phyloP scores from a whole-genome alignment of 208 protist species.

The Eutreptiella sp. region DNA sequence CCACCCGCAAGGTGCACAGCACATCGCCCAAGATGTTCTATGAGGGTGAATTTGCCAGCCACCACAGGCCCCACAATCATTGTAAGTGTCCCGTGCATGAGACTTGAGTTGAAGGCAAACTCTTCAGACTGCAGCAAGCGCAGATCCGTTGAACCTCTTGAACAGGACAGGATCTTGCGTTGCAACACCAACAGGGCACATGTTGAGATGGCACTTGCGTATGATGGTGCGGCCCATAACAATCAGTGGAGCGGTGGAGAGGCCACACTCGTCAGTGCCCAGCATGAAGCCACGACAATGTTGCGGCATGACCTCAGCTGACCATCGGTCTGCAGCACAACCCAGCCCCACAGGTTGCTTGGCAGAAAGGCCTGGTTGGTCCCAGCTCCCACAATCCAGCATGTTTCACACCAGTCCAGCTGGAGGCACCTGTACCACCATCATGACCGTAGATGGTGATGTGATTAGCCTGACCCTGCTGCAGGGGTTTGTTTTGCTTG shows the following conservation, averaged over 20 bases:
- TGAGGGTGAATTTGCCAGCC: too few relatives aligned
- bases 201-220: conserved; percentile 79
- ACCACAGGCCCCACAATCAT: too few relatives aligned
- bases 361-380: conserved; percentile 62
- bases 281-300: conserved; percentile 60
- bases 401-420: conserved; percentile 73
- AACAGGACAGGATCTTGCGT: conserved; percentile 69
- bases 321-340: conserved; percentile 54
- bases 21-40: too few relatives aligned
- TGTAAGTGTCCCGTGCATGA: too few relatives aligned
- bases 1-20: too few relatives aligned
- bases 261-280: conserved; percentile 70
- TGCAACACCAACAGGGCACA: conserved; percentile 74
- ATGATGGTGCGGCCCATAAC: conserved; percentile 74
- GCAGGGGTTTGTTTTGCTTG: conserved; percentile 48
- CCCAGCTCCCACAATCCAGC: conserved; percentile 73
- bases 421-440: conserved; percentile 67
- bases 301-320: conserved; percentile 61
- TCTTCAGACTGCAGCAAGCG: too few relatives aligned
- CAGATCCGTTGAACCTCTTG: conserved; percentile 56
- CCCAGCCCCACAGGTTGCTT: conserved; percentile 57
- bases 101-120: too few relatives aligned
- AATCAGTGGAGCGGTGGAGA: conserved; percentile 67
- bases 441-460: conserved; percentile 74
- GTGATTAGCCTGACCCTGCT: conserved; percentile 66